phyloP scores from a whole-genome alignment of 495 filamentous ascomycete species.

The Recurvomyces mirabilis region DNA sequence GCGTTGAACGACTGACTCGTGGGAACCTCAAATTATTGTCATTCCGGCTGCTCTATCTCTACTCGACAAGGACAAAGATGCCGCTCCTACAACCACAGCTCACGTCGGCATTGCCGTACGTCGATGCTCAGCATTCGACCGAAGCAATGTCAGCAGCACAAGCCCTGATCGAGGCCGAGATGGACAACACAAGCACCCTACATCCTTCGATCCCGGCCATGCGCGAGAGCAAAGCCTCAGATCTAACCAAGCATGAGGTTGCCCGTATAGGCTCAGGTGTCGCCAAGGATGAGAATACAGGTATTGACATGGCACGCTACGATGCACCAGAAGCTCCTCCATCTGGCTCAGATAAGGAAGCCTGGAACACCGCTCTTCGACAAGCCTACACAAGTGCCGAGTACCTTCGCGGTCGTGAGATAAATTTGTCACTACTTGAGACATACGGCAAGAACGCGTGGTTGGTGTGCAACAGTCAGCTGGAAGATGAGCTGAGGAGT shows the following conservation, averaged over 20 bases:
- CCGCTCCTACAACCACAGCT: constrained; percentile 12
- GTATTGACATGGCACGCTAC: constrained; percentile 75
- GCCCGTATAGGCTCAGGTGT: constrained; percentile 43
- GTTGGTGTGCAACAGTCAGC: constrained; percentile 69
- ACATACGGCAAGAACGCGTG: constrained; percentile 79
- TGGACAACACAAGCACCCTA: constrained; percentile 11
- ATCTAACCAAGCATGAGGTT: constrained; percentile 53
- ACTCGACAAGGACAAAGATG: no score
- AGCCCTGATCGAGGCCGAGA: constrained; percentile 19
- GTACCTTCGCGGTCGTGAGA: constrained; percentile 53
- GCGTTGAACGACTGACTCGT: no score
- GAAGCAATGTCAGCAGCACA: constrained; percentile 16
- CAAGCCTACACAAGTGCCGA: constrained; percentile 52
- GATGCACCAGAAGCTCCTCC: constrained; percentile 44
- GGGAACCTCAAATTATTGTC: no score
- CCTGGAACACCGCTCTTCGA: constrained; percentile 24
- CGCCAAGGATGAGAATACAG: constrained; percentile 38
- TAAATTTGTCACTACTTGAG: constrained; percentile 66
- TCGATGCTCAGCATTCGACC: constrained; percentile 15
- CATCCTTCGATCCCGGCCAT: constrained; percentile 27
- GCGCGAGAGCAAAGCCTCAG: constrained; percentile 39
- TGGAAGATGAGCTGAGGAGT: constrained; percentile 57
- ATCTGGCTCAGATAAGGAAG: constrained; percentile 15
- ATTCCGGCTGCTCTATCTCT: no score
- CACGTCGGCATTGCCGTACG: constrained; percentile 16